phyloP scores from a whole-genome alignment of 495 filamentous ascomycete genomes.

The Penicillium roqueforti region DNA sequence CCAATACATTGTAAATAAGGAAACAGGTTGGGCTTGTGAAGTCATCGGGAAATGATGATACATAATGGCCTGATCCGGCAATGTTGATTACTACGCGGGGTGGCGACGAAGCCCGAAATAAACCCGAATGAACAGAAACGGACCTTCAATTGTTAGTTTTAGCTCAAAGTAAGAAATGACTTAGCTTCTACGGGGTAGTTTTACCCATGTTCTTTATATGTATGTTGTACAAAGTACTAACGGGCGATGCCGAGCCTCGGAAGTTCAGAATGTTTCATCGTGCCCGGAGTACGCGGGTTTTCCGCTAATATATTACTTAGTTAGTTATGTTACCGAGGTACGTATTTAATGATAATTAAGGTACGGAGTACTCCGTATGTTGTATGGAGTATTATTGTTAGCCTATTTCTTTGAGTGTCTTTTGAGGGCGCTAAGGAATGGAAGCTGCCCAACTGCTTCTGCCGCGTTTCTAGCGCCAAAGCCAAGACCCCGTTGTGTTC shows the following conservation, averaged over 20 bases:
- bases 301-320: background rate
- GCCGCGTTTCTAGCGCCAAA: conserved; percentile 35
- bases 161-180: background rate
- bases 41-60: background rate
- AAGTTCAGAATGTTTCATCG: background rate
- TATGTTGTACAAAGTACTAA: no score
- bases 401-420: no score
- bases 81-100: background rate
- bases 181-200: background rate
- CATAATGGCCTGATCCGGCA: background rate
- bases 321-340: background rate
- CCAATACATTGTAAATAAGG: no score
- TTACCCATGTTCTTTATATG: background rate
- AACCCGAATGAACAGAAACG: background rate
- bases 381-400: no score
- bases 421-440: background rate
- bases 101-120: conserved; percentile 2
- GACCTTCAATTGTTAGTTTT: background rate
- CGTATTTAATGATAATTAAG: no score
- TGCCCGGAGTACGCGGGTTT: background rate
- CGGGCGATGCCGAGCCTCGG: conserved; percentile 2
- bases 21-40: background rate
- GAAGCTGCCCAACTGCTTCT: conserved; percentile 26
- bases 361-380: no score
- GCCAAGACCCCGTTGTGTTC: conserved; percentile 29